These are phyloP conservation scores for Scenedesmus sp. DNA, from an alignment of 163 green algal genomes.

Conservation along the genomic window DNA sequence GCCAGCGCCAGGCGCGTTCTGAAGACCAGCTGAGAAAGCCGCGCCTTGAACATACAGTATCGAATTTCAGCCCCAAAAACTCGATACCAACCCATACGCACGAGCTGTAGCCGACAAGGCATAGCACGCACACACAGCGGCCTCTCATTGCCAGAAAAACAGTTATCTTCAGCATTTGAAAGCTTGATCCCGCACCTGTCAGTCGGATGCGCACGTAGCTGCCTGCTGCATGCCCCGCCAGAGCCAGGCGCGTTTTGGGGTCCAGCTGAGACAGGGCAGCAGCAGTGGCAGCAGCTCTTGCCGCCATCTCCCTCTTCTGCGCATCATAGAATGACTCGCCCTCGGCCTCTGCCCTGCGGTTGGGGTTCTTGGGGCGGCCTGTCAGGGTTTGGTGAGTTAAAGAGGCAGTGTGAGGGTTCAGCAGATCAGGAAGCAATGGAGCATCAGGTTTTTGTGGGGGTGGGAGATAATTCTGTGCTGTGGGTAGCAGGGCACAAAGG, in stretches of 20 bases:
- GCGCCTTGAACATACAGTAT: too few species aligned
- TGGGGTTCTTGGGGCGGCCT: constrained; percentile 11
- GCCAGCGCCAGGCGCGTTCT: not conserved
- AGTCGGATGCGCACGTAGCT: constrained; percentile 94
- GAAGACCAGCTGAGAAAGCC: not conserved
- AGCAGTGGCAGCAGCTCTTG: constrained; percentile 72
- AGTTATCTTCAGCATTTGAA: not conserved
- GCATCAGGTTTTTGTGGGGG: too few species aligned
- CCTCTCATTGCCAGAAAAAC: too few species aligned
- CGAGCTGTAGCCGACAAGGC: too few species aligned
- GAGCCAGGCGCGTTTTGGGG: constrained; percentile 74
- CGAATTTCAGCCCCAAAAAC: too few species aligned
- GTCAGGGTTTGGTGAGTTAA: not conserved
- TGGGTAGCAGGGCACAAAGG: too few species aligned
- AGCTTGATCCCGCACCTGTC: constrained; percentile 60
- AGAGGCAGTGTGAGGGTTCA: not conserved
- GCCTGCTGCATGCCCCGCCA: constrained; percentile 93
- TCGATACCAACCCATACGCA: too few species aligned
- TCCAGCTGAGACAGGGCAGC: constrained; percentile 85
- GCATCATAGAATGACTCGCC: constrained; percentile 92
- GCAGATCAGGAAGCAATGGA: too few species aligned
- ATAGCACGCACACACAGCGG: too few species aligned
- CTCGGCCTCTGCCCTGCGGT: constrained; percentile 57
- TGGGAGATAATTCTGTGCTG: too few species aligned
- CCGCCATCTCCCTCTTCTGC: constrained; percentile 91